Conservation (phyloP, 2,329 filamentous ascomycete genomes). For the Aschersonia sp. region DNA sequence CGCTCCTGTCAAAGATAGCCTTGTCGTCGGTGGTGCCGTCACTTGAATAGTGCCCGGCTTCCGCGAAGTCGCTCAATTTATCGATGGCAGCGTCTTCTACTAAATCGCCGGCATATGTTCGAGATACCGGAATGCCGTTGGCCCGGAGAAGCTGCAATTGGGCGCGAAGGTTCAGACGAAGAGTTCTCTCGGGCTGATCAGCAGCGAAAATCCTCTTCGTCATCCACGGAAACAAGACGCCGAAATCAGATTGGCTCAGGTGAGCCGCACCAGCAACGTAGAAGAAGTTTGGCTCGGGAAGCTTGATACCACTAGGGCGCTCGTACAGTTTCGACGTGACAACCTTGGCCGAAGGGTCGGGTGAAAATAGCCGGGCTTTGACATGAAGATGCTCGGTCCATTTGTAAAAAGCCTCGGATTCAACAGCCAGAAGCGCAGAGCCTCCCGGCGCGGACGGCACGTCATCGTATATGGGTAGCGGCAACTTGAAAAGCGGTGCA, state of each 20-base stretch:
- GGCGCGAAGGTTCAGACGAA: slow-evolving; percentile 45
- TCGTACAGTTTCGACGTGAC: slow-evolving; percentile 28
- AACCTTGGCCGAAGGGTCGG: slow-evolving; percentile 28
- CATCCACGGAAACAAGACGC: slow-evolving; percentile 63
- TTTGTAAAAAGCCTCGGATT: slow-evolving; percentile 65
- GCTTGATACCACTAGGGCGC: slow-evolving; percentile 24
- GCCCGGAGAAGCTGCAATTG: slow-evolving; percentile 39
- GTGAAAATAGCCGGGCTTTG: slow-evolving; percentile 52
- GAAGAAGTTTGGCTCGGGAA: slow-evolving; percentile 52
- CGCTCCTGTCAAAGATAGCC: slow-evolving; percentile 33
- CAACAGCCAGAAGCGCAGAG: slow-evolving; percentile 50
- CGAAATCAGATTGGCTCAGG: slow-evolving; percentile 73
- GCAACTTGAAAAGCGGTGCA: slow-evolving; percentile 52
- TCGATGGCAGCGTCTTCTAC: slow-evolving; percentile 29
- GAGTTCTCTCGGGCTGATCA: slow-evolving; percentile 40
- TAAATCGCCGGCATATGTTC: slow-evolving; percentile 34
- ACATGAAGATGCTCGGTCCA: slow-evolving; percentile 61
- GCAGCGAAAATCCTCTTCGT: slow-evolving; percentile 43
- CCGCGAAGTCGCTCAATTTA: slow-evolving; percentile 15
- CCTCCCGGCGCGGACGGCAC: slow-evolving; percentile 36
- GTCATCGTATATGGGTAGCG: slow-evolving; percentile 53
- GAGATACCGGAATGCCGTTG: slow-evolving; percentile 32
- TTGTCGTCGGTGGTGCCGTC: slow-evolving; percentile 31
- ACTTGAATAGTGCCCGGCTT: slow-evolving; percentile 6
- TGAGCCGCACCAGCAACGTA: slow-evolving; percentile 64